Percentiles rank a stretch among this genome's conserved stretches.
Conservation (phyloP, 1,139 yeast species). For the Suhomyces choctaworum region DNA sequence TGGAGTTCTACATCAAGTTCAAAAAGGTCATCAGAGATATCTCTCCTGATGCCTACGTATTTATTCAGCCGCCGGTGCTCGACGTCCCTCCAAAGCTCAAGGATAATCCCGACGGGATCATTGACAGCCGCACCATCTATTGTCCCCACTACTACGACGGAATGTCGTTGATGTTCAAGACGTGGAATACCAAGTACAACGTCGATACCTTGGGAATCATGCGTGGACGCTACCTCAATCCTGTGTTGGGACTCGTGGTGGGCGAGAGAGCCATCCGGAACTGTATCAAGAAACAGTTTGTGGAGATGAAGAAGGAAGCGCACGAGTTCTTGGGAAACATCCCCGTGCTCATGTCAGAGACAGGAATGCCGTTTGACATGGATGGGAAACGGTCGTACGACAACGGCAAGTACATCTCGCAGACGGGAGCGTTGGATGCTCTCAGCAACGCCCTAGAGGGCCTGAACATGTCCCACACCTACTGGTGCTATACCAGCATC, state of each 20-base stretch:
- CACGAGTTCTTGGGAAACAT: slow-evolving; percentile 56
- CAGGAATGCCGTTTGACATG: slow-evolving; percentile 98
- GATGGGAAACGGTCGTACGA: slow-evolving; percentile 69
- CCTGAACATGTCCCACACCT: slow-evolving; percentile 66
- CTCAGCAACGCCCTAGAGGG: slow-evolving; percentile 75
- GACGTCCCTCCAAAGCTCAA: slow-evolving; percentile 73
- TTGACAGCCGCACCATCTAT: slow-evolving; percentile 68
- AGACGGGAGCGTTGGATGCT: slow-evolving; percentile 83
- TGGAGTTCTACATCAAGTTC: slow-evolving; percentile 55
- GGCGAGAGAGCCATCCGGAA: slow-evolving; percentile 80
- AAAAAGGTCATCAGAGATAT: slow-evolving; percentile 49
- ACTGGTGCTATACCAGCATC: slow-evolving; percentile 79
- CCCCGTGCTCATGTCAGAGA: slow-evolving; percentile 83
- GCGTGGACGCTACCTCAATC: slow-evolving; percentile 72
- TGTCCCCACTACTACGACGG: slow-evolving; percentile 95
- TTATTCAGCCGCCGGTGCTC: slow-evolving; percentile 83
- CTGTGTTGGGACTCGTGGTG: slow-evolving; percentile 72
- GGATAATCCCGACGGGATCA: slow-evolving; percentile 45
- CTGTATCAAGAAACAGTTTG: slow-evolving; percentile 66
- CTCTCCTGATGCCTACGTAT: slow-evolving; percentile 50
- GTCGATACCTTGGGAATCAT: slow-evolving; percentile 91
- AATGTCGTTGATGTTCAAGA: slow-evolving; percentile 83
- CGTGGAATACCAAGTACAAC: slow-evolving; percentile 74
- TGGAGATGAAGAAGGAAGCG: slow-evolving; percentile 65
- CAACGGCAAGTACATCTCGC: slow-evolving; percentile 66